Conservation (phyloP, 2,329 filamentous ascomycete species). For the Ascosphaera apis region DNA sequence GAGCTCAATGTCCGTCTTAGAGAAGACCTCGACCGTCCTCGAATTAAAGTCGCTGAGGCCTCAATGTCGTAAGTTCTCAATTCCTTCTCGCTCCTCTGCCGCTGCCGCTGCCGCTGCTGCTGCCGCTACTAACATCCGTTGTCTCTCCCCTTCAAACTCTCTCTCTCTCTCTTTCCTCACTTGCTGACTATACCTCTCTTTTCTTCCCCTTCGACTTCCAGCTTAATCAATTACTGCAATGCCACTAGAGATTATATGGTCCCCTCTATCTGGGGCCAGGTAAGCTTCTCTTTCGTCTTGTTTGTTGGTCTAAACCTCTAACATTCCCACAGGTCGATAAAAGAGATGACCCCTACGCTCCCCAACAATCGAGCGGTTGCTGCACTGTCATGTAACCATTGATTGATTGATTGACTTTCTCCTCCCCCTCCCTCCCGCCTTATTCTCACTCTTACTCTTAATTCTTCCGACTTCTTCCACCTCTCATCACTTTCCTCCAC, state of each 20-base stretch:
- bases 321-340: constrained; percentile 46
- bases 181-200: constrained; percentile 4
- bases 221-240: constrained; percentile 95
- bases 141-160: background rate
- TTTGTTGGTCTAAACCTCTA: constrained; percentile 4
- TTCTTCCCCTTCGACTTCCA: constrained; percentile 18
- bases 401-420: constrained; percentile 4
- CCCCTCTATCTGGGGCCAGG: constrained; percentile 79
- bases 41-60: constrained; percentile 88
- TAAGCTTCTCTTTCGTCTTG: constrained; percentile 15
- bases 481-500: no score
- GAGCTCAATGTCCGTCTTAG: constrained; percentile 91
- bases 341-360: constrained; percentile 94
- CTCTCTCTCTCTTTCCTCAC: constrained; percentile 1
- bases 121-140: background rate
- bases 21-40: constrained; percentile 84
- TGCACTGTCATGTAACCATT: constrained; percentile 68
- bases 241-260: constrained; percentile 99
- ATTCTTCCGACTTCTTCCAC: constrained; percentile 2
- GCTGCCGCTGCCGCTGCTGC: no score
- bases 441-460: constrained; percentile 2
- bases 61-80: constrained; percentile 46
- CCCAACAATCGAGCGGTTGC: constrained; percentile 78
- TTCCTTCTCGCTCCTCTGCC: background rate
- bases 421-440: constrained; percentile 3